phyloP scores from a whole-genome alignment of 768 basidiomycete species.

The Leucocoprinus birnbaumii region DNA sequence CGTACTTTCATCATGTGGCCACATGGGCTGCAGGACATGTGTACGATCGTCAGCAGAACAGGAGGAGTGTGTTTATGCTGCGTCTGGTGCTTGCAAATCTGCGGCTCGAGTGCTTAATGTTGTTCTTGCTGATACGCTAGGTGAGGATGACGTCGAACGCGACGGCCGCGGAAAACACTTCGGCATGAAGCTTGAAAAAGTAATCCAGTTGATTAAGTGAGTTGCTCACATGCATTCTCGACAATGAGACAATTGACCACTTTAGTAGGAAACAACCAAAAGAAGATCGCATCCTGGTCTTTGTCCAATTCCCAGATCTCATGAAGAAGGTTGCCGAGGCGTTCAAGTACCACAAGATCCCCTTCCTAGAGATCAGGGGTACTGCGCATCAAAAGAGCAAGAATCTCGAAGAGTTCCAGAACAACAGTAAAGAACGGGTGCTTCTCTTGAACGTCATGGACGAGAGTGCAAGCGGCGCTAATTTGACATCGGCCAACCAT shows the following conservation, averaged over 20 bases:
- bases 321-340: conserved; percentile 92
- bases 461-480: conserved; percentile 92
- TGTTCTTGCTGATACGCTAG: conserved; percentile 75
- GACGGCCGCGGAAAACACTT: conserved; percentile 76
- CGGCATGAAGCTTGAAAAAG: conserved; percentile 78
- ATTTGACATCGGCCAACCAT: conserved; percentile 91
- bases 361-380: conserved; percentile 80
- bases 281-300: conserved; percentile 83
- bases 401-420: conserved; percentile 84
- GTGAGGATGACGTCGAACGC: conserved; percentile 73
- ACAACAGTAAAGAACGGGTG: conserved; percentile 71
- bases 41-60: conserved; percentile 69
- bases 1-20: conserved; percentile 90
- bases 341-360: conserved; percentile 65
- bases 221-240: conserved; percentile 15
- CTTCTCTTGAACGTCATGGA: conserved; percentile 91
- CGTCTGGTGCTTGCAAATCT: conserved; percentile 69
- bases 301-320: conserved; percentile 95
- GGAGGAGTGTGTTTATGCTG: conserved; percentile 80
- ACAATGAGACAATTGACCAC: conserved; percentile 9
- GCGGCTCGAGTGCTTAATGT: conserved; percentile 81
- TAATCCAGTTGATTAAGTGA: conserved; percentile 75
- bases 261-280: conserved; percentile 61
- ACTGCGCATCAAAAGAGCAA: conserved; percentile 75
- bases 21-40: conserved; percentile 78